Evolutionary conservation across 1,284 basidiomycete genomes (phyloP), one percentile per base, ranked within the genome.

Genomic region (Volvariella volvacea): DNA sequence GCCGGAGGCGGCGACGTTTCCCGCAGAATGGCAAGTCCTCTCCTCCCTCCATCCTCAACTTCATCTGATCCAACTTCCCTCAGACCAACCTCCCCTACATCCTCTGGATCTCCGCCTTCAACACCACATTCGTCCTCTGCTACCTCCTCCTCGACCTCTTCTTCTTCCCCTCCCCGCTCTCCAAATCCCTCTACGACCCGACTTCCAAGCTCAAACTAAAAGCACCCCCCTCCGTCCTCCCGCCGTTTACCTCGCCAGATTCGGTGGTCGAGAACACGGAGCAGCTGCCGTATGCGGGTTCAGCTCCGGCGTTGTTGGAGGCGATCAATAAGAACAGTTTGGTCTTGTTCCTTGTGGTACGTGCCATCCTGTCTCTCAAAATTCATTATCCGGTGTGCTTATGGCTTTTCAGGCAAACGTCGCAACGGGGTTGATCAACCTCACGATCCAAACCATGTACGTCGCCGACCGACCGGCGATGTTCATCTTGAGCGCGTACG

Each of bases 11-110:
- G 58, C 12, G 76, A 71, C 8, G 79, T 92, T 7, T 95, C 91
- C 2, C 71, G 92, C 45, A 66, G 87, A 55, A 73, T 92, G 68
- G 92, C 92, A 44, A 25, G 75, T 72, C 14, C 39, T 45, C 48
- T 25, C 42, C 12, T 28, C 25, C 6, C 39, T 44, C 9, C 50
- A 22, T 37, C 37, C 42, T 41, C 8, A 20, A 2, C 33, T 42
- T 34, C 28, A 40, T 17, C 16, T 44, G 31, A 28, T 42, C 3
- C 8, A 33, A 9, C 30, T 44, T 45, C 15, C 4, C 14, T 22
- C 37, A 94, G 91, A 87, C 85, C 38, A 98, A 99, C 56, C 55
- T 92, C 19, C 74, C 85, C 1, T 99, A 99, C 61, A 81, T 95
- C 33, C 62, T 93, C 19, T 98, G 93, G 92, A 78, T 88, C 4